phyloP scores from a whole-genome alignment of 768 basidiomycete genomes.

The Leccinum olivaceopallidum region DNA sequence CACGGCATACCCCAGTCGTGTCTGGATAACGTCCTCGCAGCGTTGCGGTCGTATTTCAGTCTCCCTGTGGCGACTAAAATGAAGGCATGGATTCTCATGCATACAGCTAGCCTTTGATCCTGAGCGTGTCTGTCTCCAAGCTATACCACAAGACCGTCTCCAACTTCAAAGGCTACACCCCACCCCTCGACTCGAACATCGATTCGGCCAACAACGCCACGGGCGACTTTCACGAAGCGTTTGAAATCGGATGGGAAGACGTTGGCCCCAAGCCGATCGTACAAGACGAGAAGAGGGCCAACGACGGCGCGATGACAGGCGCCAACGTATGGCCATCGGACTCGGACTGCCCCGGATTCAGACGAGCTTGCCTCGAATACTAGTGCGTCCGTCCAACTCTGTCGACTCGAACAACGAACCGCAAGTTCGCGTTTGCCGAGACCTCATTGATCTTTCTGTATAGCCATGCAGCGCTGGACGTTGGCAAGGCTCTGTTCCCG shows the following conservation, averaged over 20 bases:
- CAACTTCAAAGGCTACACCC: constrained; percentile 79
- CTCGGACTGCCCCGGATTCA: constrained; percentile 54
- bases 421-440: neutral
- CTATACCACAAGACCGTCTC: constrained; percentile 65
- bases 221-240: constrained; percentile 90
- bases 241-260: constrained; percentile 79
- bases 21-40: constrained; percentile 46
- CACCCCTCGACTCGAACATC: constrained; percentile 70
- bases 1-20: constrained; percentile 64
- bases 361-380: constrained; percentile 57
- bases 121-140: constrained; percentile 35
- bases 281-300: constrained; percentile 27
- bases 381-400: constrained; percentile 48
- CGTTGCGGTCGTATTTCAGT: constrained; percentile 62
- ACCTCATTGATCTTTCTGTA: constrained; percentile 25
- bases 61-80: constrained; percentile 66
- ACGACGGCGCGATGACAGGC: constrained; percentile 62
- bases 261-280: constrained; percentile 26
- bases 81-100: constrained; percentile 43
- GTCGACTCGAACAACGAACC: neutral
- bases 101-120: neutral
- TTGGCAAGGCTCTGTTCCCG: constrained; percentile 63
- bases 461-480: constrained; percentile 52
- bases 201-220: constrained; percentile 59
- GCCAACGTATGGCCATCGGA: constrained; percentile 58